These are phyloP conservation scores for Paxillus rubicundulus DNA, from an alignment of 768 basidiomycete species.

Conservation along the genomic window DNA sequence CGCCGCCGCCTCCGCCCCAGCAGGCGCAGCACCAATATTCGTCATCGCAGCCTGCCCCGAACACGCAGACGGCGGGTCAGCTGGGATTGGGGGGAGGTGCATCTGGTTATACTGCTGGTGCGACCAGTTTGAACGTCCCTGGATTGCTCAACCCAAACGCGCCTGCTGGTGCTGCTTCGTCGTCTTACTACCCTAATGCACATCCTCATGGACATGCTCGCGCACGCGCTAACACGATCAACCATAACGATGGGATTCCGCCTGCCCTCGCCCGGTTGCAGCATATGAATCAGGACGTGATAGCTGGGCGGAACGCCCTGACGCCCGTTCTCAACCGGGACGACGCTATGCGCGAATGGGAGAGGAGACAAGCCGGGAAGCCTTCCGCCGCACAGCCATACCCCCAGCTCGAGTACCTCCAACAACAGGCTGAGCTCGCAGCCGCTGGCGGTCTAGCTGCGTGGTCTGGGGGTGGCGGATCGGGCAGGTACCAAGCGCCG, in stretches of 20 bases:
- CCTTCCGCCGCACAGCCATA: constrained; percentile 72
- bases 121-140: constrained; percentile 19
- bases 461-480: constrained; percentile 39
- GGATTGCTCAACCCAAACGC: constrained; percentile 45
- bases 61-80: constrained; percentile 19
- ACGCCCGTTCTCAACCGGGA: constrained; percentile 95
- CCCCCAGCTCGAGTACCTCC: constrained; percentile 86
- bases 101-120: constrained; percentile 17
- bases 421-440: constrained; percentile 89
- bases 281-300: constrained; percentile 85
- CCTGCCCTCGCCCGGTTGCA: constrained; percentile 88
- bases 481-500: constrained; percentile 46
- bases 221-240: constrained; percentile 88
- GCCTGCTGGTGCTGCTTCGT: constrained; percentile 41
- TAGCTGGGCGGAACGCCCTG: constrained; percentile 69
- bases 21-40: constrained; percentile 24
- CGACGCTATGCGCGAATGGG: constrained; percentile 96
- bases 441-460: constrained; percentile 56
- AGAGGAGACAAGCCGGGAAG: constrained; percentile 78
- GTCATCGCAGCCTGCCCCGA: constrained; percentile 22
- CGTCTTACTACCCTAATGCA: constrained; percentile 58
- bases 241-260: constrained; percentile 83
- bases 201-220: constrained; percentile 43
- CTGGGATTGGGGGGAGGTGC: constrained; percentile 13
- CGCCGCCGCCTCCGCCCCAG: constrained; percentile 25